Base-by-base conservation (phyloP, 2,329 filamentous ascomycete species). In the Beauveria asiatica region DNA sequence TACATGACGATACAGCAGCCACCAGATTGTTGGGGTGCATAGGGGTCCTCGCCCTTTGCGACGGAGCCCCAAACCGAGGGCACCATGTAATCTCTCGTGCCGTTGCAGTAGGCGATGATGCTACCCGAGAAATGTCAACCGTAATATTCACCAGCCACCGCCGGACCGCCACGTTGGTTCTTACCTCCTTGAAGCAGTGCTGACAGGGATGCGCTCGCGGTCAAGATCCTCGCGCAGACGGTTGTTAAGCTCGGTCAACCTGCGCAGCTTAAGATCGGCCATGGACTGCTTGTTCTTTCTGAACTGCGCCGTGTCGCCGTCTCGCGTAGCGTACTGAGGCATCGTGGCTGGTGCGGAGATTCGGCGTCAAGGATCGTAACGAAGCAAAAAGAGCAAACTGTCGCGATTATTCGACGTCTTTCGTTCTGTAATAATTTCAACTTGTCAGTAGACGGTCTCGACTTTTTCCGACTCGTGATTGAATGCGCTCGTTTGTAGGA, bases 251-350 rank as follows among this genome's bases (percentile, higher is more conserved):
- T 99, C 94, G 63, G 92, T 97, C 76, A 99, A 82, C 66, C 94
- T 89, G 70, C 94, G 88, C 70, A 97, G 85, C 83, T 99, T 99
- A 66, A 99, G 84, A 75, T 99, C 94, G 68, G 93, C 93, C 90
- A 99, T 97, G 74, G 91, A 96, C 80, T 97, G 94, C 82, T 97
- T 97, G 81, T 95, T 97, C 80, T 92, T 96, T 83, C 84, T 86
- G 69, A 85, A 83, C 73, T 87, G 83, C 69, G 82, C 83, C 73
- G 83, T 83, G 72, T 87, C 84, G 75, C 83, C 83, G 71, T 87
- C 84, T 68, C 84, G 82, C 53, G 84, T 86, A 61, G 83, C 85
- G 76, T 86, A 87, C 66, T 83, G 80, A 75, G 84, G 82, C 83
- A 86, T 86, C 64, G 73, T 81, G 73, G 63, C 62, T 62, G 67